phyloP scores from a whole-genome alignment of 257 asterid species.

The Solanum verrucosum region DNA sequence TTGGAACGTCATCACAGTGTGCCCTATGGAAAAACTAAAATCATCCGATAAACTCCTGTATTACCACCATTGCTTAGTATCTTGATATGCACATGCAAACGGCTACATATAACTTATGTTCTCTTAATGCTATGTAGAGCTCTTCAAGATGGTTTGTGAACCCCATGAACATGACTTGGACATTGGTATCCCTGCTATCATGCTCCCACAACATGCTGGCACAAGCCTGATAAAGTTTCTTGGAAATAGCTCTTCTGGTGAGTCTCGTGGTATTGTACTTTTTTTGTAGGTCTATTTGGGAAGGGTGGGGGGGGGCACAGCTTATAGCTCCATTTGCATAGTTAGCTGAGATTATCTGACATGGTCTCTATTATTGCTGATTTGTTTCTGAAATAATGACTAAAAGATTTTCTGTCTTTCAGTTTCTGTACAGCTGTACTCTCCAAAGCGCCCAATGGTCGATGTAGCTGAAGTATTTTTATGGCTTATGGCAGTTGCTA shows the following conservation, averaged over 20 bases:
- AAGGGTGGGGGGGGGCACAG: background rate
- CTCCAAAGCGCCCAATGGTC: conserved; percentile 75
- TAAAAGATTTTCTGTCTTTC: conserved; percentile 6
- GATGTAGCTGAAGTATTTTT: conserved; percentile 93
- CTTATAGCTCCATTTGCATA: background rate
- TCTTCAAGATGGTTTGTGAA: conserved; percentile 98
- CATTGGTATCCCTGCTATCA: conserved; percentile 75
- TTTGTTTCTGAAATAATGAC: background rate
- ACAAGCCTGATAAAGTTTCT: conserved; percentile 37
- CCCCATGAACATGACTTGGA: conserved; percentile 55
- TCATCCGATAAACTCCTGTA: background rate
- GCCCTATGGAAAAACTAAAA: background rate
- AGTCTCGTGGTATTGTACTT: conserved; percentile 2
- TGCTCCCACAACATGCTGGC: conserved; percentile 96
- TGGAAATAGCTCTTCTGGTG: conserved; percentile 53
- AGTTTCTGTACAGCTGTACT: conserved; percentile 83
- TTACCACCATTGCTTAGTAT: background rate
- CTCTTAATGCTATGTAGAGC: conserved; percentile 38
- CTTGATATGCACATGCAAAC: background rate
- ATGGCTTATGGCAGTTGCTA: conserved; percentile 93
- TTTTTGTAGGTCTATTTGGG: background rate
- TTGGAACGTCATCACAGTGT: background rate
- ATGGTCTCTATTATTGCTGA: background rate
- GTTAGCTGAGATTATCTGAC: background rate
- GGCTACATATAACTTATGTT: background rate